These are phyloP conservation scores for Emmonsia crescens DNA, from an alignment of 2,329 filamentous ascomycete species.

Conservation along the genomic window DNA sequence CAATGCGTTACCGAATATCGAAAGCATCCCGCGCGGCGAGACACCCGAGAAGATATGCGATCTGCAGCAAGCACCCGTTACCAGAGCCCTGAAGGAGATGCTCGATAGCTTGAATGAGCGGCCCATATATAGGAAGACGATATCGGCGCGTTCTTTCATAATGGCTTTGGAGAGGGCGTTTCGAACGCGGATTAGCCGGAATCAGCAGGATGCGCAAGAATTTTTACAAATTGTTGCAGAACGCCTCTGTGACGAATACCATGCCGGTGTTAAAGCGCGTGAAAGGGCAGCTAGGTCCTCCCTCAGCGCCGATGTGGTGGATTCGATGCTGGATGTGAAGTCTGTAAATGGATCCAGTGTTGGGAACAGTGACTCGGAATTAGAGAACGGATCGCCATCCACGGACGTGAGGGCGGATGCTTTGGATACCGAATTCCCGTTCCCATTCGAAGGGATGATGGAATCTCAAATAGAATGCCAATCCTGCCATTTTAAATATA, in stretches of 20 bases:
- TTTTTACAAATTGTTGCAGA: constrained; percentile 92
- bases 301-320: background rate
- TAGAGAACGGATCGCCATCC: constrained; percentile 18
- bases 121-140: constrained; percentile 86
- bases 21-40: constrained; percentile 22
- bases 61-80: constrained; percentile 72
- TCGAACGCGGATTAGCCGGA: constrained; percentile 77
- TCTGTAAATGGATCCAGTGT: constrained; percentile 14
- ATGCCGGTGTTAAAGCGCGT: constrained; percentile 68
- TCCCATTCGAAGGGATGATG: constrained; percentile 82
- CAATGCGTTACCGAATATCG: constrained; percentile 43
- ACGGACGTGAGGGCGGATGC: constrained; percentile 34
- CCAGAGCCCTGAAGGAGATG: constrained; percentile 80
- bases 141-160: constrained; percentile 78
- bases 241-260: constrained; percentile 85
- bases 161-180: constrained; percentile 75
- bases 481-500: constrained; percentile 81
- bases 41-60: constrained; percentile 42
- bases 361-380: constrained; percentile 25
- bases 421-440: constrained; percentile 29
- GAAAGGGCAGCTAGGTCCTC: constrained; percentile 20
- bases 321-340: background rate
- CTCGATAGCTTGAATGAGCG: constrained; percentile 87
- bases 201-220: constrained; percentile 96
- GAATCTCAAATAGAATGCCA: constrained; percentile 94